Base-by-base conservation (phyloP, 441 rosid genomes). In the Pelargonium citronellum region DNA sequence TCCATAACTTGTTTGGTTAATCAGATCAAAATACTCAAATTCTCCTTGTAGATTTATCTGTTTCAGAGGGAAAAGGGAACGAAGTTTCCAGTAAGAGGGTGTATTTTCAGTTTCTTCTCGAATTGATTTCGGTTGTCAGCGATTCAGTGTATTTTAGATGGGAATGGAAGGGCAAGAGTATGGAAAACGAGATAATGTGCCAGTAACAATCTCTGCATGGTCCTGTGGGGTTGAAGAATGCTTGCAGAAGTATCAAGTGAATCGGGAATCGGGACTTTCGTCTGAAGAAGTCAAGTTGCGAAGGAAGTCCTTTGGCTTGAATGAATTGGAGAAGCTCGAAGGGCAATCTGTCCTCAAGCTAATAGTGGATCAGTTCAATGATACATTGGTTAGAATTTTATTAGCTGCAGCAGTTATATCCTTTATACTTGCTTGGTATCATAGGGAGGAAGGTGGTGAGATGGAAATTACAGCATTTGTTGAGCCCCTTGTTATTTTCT, bases 401-500 rank as follows among this genome's bases (percentile, higher is more conserved):
- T 77, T 83, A 0, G 77, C 53, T 0, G 86, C 83, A 0, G 86
- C 84, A 5, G 80, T 80, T 16, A 7, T 83, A 47, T 83, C 86
- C 17, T 80, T 83, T 49, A 66, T 83, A 1, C 77, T 83, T 9
- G 86, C 86, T 44, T 80, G 66, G 84, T 77, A 71, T 17, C 78
- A 80, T 11, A 78, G 84, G 0, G 78, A 73, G 1, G 86, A 75
- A 73, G 84, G 79, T 3, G 75, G 69, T 10, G 72, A 83, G 66
- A 80, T 58, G 82, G 86, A 71, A 41, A 78, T 83, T 3, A 80
- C 86, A 0, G 84, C 84, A 6, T 80, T 80, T 19, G 84, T 80
- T 17, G 86, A 83, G 69, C 86, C 86, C 39, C 67, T 83, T 8
- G 86, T 83, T 17, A 83, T 83, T 9, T 83, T 83, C 66, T 61